phyloP scores from a whole-genome alignment of 2,329 filamentous ascomycete species.

The Ceratocystiopsis brevicomis region DNA sequence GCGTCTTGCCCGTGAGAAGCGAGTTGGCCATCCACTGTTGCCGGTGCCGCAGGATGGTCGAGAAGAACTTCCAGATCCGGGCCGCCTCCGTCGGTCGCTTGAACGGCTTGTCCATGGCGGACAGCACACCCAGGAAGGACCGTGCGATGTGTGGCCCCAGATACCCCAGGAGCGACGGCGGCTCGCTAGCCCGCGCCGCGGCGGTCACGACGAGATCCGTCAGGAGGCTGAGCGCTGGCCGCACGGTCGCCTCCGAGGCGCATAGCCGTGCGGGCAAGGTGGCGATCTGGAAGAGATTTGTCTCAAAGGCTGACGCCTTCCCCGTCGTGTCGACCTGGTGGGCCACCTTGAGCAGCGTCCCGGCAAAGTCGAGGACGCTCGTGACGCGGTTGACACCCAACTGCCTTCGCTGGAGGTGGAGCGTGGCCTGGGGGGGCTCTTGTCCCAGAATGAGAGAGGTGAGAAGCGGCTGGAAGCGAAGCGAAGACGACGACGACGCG shows the following conservation, averaged over 20 bases:
- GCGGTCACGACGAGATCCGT: constrained; percentile 55
- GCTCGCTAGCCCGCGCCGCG: constrained; percentile 43
- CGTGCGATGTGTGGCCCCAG: constrained; percentile 67
- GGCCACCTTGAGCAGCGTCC: constrained; percentile 51
- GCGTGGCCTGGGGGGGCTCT: constrained; percentile 38
- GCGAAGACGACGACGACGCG: constrained; percentile 45
- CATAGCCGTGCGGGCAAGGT: constrained; percentile 62
- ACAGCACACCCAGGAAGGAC: constrained; percentile 63
- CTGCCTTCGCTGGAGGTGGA: constrained; percentile 35
- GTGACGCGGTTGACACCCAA: constrained; percentile 43
- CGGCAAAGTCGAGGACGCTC: constrained; percentile 46
- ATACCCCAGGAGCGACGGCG: constrained; percentile 84
- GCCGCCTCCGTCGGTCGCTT: constrained; percentile 44
- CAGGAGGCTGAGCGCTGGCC: constrained; percentile 47
- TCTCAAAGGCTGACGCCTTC: constrained; percentile 50
- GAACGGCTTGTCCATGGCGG: constrained; percentile 59
- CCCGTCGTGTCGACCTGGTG: constrained; percentile 43
- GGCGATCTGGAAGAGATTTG: constrained; percentile 62
- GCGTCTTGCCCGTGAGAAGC: constrained; percentile 71
- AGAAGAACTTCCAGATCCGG: constrained; percentile 68
- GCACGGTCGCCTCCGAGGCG: constrained; percentile 46
- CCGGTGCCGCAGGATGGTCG: constrained; percentile 67
- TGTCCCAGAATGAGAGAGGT: constrained; percentile 47
- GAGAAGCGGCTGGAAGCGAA: constrained; percentile 62
- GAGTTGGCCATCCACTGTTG: constrained; percentile 96